Evolutionary conservation across 2,329 filamentous ascomycete genomes (phyloP).

Genomic region (Huntiella omanensis): DNA sequence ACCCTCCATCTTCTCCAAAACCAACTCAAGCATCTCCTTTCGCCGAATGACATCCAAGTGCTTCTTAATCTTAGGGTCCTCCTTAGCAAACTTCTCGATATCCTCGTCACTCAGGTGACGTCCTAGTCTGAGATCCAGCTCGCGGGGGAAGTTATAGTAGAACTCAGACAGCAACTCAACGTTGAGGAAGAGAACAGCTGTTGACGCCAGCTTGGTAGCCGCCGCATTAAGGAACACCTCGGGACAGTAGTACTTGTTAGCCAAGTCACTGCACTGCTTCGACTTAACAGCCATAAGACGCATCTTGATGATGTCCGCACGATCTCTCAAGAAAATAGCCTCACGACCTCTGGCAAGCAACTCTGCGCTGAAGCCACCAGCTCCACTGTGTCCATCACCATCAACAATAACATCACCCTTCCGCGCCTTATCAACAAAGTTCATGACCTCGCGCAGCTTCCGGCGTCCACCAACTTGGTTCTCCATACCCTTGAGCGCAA

Average conservation of each 20-base stretch:
- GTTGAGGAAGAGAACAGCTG: slow-evolving; percentile 90
- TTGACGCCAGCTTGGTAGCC: slow-evolving; percentile 82
- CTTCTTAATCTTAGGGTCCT: slow-evolving; percentile 74
- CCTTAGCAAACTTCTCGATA: slow-evolving; percentile 76
- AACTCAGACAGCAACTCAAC: slow-evolving; percentile 94
- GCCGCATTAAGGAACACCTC: slow-evolving; percentile 97
- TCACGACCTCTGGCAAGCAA: slow-evolving; percentile 76
- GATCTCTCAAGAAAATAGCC: slow-evolving; percentile 82
- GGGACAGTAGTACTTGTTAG: slow-evolving; percentile 92
- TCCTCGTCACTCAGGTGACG: slow-evolving; percentile 60
- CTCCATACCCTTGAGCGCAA: slow-evolving; percentile 58
- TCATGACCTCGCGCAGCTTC: slow-evolving; percentile 76
- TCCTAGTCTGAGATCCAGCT: slow-evolving; percentile 73
- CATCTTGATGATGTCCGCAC: slow-evolving; percentile 78
- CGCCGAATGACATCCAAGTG: slow-evolving; percentile 83
- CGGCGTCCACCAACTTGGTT: slow-evolving; percentile 58
- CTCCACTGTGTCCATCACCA: slow-evolving; percentile 64
- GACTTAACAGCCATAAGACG: slow-evolving; percentile 74
- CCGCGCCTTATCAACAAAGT: slow-evolving; percentile 75
- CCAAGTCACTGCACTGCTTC: slow-evolving; percentile 64
- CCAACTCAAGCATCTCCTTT: slow-evolving; percentile 84
- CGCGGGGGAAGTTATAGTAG: slow-evolving; percentile 91
- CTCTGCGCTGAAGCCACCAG: slow-evolving; percentile 80
- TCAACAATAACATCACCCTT: slow-evolving; percentile 73
- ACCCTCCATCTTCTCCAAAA: slow-evolving; percentile 89